A percentile compares a stretch with the other conserved stretches of the same genome.
Conservation (phyloP, 306 rosid genomes). For the Gastrolobium villosum region DNA sequence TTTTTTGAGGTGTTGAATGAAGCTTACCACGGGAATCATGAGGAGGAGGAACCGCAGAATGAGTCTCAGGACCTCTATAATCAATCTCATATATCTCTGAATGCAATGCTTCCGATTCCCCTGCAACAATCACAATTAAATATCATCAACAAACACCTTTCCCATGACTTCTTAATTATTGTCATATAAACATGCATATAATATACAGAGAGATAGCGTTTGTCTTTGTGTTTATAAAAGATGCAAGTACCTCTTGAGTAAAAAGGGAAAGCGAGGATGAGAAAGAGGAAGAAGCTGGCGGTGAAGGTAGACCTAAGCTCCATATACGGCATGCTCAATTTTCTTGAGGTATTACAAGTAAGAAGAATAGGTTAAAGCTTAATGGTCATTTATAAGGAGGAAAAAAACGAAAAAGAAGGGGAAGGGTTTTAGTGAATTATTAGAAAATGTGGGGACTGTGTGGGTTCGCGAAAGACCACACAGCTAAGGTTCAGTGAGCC, state of each 20-base stretch:
- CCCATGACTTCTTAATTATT: not conserved
- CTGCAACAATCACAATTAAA: constrained; percentile 41
- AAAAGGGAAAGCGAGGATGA: constrained; percentile 60
- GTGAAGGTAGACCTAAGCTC: constrained; percentile 62
- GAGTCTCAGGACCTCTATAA: constrained; percentile 97
- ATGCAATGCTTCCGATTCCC: constrained; percentile 52
- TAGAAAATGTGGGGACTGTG: constrained; percentile 29
- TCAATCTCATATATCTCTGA: constrained; percentile 83
- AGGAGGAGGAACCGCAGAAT: constrained; percentile 82
- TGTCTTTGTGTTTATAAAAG: not conserved
- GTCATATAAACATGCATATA: not conserved
- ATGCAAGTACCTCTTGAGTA: constrained; percentile 59
- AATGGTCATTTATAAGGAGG: constrained; percentile 41
- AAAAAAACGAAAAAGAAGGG: not conserved
- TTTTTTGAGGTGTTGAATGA: constrained; percentile 49
- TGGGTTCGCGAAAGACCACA: constrained; percentile 42
- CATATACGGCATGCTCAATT: constrained; percentile 54
- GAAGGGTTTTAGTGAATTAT: constrained; percentile 37
- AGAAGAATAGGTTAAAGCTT: constrained; percentile 10
- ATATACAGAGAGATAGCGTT: constrained; percentile 1
- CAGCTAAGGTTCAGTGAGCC: constrained; percentile 23
- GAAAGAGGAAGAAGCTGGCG: constrained; percentile 54
- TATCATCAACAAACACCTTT: constrained; percentile 1
- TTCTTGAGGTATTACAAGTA: constrained; percentile 8
- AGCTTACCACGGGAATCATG: constrained; percentile 55